phyloP scores from a whole-genome alignment of 169 alveolate species.

The Cryptosporidium sp. region DNA sequence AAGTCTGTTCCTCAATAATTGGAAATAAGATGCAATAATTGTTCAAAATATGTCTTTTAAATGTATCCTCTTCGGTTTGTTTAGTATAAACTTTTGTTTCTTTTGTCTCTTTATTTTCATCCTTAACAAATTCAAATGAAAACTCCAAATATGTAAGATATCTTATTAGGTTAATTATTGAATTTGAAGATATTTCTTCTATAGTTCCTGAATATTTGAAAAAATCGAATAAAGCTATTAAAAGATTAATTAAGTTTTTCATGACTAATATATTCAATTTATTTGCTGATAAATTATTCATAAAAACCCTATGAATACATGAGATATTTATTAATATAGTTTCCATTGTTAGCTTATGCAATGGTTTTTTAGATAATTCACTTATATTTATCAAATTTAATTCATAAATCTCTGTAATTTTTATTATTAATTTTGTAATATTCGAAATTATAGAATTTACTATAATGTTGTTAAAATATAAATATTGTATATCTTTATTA shows the following conservation, averaged over 20 bases:
- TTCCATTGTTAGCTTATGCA: neutral
- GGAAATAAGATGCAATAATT: constrained; percentile 4
- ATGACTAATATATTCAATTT: constrained; percentile 7
- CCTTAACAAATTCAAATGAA: constrained; percentile 6
- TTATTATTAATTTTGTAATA: neutral
- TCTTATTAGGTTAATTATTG: constrained; percentile 14
- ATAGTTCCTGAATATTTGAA: neutral
- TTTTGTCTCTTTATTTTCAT: constrained; percentile 29
- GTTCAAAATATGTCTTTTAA: neutral
- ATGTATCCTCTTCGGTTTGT: neutral
- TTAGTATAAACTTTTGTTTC: neutral
- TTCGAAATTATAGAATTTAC: neutral
- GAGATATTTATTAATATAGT: neutral
- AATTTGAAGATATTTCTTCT: neutral
- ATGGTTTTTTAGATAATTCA: neutral
- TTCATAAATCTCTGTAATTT: neutral
- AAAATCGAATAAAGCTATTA: constrained; percentile 18
- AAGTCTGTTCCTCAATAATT: neutral
- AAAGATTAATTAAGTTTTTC: constrained; percentile 14
- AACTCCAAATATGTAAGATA: constrained; percentile 52
- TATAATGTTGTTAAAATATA: neutral
- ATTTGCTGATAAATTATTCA: constrained; percentile 8
- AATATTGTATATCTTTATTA: neutral
- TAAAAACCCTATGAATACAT: constrained; percentile 29
- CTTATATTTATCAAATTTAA: neutral